Evolutionary conservation across 352 stramenopile species (phyloP), one percentile per base, ranked within the genome.

Genomic region (Globisporangium alternatum): DNA sequence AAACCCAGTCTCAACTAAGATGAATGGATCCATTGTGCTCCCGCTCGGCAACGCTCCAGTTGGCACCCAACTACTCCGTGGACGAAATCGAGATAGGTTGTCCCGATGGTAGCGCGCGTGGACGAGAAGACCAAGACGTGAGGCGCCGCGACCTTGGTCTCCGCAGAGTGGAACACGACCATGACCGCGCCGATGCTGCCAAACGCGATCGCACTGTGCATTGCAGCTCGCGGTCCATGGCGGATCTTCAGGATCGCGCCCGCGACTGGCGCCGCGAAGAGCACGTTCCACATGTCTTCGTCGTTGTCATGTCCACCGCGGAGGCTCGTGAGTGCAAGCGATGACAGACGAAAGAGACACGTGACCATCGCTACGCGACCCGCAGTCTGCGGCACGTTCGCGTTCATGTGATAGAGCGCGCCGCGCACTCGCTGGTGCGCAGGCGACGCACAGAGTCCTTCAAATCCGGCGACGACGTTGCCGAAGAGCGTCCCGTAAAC

Each of bases 401-500:
- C 53, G 10, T 71, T 74, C 51, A 65, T 70, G 33, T 83, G 72
- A 44, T 83, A 59, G 8, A 83, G 30, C 45, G 67, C 65, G 56
- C 67, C 68, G 37, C 59, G 45, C 31, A 83, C 44, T 15, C 66
- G 60, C 53, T 80, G 69, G 28, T 80, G 41, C 28, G 72, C 67
- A 21, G 70, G 72, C 12, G 72, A 62, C 35, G 62, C 67, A 60
- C 70, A 70, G 56, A 74, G 60, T 9, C 75, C 70, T 60, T 80
- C 66, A 9, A 75, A 59, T 8, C 60, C 63, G 5, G 67, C 72
- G 44, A 80, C 52, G 28, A 76, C 60, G 5, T 67, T 69, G 21
- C 75, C 75, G 30, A 83, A 83, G 54, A 80, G 64, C 39, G 56
- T 76, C 47, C 75, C 75, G 45, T 83, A 83, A 2, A 80, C 51